A percentile compares a stretch with the other conserved stretches of the same genome.
Evolutionary conservation across 768 basidiomycete species (phyloP).

Genomic region (Neoboletus magnificus): DNA sequence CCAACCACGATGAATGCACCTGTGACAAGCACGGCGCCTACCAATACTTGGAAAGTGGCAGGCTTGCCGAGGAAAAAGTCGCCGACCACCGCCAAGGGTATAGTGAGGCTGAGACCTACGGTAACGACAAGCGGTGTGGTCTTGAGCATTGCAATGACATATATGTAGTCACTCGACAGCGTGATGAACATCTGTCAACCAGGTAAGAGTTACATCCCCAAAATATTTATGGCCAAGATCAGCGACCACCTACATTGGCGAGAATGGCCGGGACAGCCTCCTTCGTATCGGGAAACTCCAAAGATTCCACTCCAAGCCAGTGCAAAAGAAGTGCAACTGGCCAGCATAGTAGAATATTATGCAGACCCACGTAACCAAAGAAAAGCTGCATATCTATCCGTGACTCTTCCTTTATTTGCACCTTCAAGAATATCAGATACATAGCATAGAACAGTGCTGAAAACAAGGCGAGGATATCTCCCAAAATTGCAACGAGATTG

Average conservation of each 20-base stretch:
- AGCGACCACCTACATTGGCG: slow-evolving; percentile 46
- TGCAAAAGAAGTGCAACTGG: slow-evolving; percentile 79
- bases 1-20: slow-evolving; percentile 76
- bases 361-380: slow-evolving; percentile 90
- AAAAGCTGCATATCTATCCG: slow-evolving; percentile 92
- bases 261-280: slow-evolving; percentile 48
- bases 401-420: slow-evolving; percentile 75
- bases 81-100: slow-evolving; percentile 85
- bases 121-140: slow-evolving; percentile 94
- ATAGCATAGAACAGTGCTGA: slow-evolving; percentile 85
- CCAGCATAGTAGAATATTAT: slow-evolving; percentile 74
- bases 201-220: background rate
- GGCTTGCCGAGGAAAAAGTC: slow-evolving; percentile 66
- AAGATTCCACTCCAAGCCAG: slow-evolving; percentile 62
- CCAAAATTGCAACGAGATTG: slow-evolving; percentile 41
- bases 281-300: slow-evolving; percentile 61
- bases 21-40: slow-evolving; percentile 77
- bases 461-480: slow-evolving; percentile 82
- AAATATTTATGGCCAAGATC: background rate
- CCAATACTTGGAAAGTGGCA: slow-evolving; percentile 54
- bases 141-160: slow-evolving; percentile 91
- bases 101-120: slow-evolving; percentile 88
- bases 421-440: slow-evolving; percentile 88
- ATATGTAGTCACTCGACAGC: slow-evolving; percentile 78
- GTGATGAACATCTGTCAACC: slow-evolving; percentile 73